Base-by-base conservation (phyloP, 1,139 yeast species). In the Protomyces lactucae-debilis region DNA sequence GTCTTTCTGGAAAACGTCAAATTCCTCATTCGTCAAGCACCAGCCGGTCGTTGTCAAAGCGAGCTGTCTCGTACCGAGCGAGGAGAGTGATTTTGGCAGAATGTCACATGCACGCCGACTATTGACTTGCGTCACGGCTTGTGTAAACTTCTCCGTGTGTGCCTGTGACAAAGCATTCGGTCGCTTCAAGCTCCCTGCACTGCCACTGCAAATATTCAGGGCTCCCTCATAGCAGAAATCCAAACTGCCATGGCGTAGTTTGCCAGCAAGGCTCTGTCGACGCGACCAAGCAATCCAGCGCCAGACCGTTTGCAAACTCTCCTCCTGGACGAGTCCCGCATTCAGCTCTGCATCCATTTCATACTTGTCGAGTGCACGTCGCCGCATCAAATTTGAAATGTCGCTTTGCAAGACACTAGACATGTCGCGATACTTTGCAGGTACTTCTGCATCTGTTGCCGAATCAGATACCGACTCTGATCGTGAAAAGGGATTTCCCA, bases 211-310 rank as follows among this genome's bases (percentile, higher is more conserved):
- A 48, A 92, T 85, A 14, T 96, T 96, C 43, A 85, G 75, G 1
- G 92, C 95, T 6, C 98, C 99, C 70, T 88, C 87, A 73, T 83
- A 91, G 1, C 96, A 95, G 48, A 93, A 80, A 73, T 93, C 97
- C 37, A 89, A 77, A 8, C 81, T 81, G 32, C 84, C 85, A 0
- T 86, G 81, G 0, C 83, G 77, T 89, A 88, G 86, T 1, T 86
- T 79, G 0, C 89, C 89, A 63, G 86, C 84, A 37, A 82, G 83
- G 18, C 46, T 28, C 2, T 55, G 55, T 9, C 53, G 25, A 36
- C 43, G 51, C 9, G 60, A 86, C 84, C 0, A 90, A 82, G 59
- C 82, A 35, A 92, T 76, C 97, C 97, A 92, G 71, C 86, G 84
- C 98, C 98, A 92, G 0, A 96, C 86, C 70, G 88, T 86, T 68